Conservation (phyloP, 805 yeast species). For the Wickerhamomyces sydowiorum region DNA sequence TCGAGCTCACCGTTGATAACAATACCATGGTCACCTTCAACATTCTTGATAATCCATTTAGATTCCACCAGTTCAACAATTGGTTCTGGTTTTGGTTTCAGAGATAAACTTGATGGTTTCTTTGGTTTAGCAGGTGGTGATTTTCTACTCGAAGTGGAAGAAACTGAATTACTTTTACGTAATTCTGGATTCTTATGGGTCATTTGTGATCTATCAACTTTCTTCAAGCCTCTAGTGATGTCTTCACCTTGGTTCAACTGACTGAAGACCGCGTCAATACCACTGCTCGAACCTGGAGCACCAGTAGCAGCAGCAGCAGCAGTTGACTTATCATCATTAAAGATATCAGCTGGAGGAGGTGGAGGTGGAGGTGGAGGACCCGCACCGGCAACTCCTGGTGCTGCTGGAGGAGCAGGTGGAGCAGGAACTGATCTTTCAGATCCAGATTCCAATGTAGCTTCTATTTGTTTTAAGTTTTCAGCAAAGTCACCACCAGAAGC, state of each 20-base stretch:
- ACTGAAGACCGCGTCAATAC: constrained; percentile 88
- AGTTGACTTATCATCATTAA: constrained; percentile 32
- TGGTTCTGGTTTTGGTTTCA: constrained; percentile 47
- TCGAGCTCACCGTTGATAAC: constrained; percentile 73
- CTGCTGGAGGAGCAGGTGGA: constrained; percentile 82
- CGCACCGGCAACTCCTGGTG: constrained; percentile 84
- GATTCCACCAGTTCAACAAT: constrained; percentile 77
- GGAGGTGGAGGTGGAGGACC: constrained; percentile 83
- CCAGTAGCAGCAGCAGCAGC: constrained; percentile 16
- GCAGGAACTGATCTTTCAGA: constrained; percentile 27
- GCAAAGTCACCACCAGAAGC: constrained; percentile 52
- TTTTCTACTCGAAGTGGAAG: constrained; percentile 32
- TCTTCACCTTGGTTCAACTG: constrained; percentile 80
- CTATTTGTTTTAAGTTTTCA: constrained; percentile 35
- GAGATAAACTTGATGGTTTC: constrained; percentile 62
- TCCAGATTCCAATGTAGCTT: constrained; percentile 27
- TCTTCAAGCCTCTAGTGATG: constrained; percentile 81
- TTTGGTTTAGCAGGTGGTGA: constrained; percentile 72
- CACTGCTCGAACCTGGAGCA: constrained; percentile 27
- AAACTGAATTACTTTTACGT: constrained; percentile 50
- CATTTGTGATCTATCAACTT: constrained; percentile 90
- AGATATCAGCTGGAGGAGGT: constrained; percentile 79
- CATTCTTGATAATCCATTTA: constrained; percentile 86
- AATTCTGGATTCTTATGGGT: constrained; percentile 87
- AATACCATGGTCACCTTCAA: constrained; percentile 55